phyloP scores from a whole-genome alignment of 1,284 basidiomycete species.

The Tilletia setariae region DNA sequence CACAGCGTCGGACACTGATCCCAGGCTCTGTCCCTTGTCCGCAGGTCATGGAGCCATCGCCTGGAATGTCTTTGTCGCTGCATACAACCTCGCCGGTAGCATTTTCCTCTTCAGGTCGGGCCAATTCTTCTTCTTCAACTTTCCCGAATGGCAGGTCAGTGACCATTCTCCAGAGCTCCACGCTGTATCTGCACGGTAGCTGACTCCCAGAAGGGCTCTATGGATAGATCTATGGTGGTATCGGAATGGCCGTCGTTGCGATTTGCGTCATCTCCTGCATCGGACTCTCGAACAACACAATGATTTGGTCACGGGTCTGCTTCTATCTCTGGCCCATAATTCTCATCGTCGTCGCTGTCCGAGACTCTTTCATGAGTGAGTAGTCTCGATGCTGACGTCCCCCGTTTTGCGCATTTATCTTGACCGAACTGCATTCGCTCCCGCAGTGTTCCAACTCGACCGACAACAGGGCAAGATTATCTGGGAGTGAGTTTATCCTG shows the following conservation, averaged over 20 bases:
- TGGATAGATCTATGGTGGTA: conserved; percentile 68
- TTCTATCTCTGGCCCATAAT: conserved; percentile 72
- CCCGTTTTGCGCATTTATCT: background rate
- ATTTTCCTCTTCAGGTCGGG: conserved; percentile 67
- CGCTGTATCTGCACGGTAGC: conserved; percentile 21
- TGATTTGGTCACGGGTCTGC: conserved; percentile 68
- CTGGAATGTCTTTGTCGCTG: conserved; percentile 67
- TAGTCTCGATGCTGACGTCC: conserved; percentile 20
- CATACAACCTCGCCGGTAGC: conserved; percentile 70
- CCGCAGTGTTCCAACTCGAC: conserved; percentile 41
- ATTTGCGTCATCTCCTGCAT: conserved; percentile 64
- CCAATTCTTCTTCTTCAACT: conserved; percentile 68
- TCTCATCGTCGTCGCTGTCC: conserved; percentile 66
- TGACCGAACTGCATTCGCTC: background rate
- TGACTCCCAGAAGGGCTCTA: background rate
- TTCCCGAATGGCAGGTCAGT: conserved; percentile 58
- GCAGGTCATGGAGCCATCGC: conserved; percentile 65
- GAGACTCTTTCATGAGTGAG: conserved; percentile 72
- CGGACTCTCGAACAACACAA: conserved; percentile 69
- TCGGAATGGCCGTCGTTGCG: conserved; percentile 64
- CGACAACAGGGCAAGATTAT: conserved; percentile 60
- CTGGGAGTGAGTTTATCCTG: conserved; percentile 60
- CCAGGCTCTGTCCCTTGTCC: background rate
- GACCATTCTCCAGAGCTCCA: background rate
- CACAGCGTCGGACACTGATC: background rate